Evolutionary conservation across 2,329 filamentous ascomycete species (phyloP).

Genomic region (Trichophyton simii): DNA sequence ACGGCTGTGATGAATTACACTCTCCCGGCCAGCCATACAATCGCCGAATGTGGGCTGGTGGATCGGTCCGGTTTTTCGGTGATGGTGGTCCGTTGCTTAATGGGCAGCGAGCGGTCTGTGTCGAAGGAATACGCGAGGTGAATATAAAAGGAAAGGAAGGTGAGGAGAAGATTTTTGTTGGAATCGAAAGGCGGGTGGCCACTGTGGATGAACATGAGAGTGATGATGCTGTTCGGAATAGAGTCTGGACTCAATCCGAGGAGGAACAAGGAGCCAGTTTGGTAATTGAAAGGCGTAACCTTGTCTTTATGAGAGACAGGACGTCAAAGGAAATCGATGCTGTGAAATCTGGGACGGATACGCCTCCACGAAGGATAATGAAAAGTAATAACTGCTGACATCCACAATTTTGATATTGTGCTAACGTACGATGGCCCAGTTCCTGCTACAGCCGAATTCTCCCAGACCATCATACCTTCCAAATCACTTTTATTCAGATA

Average conservation of each 20-base stretch:
- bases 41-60: slow-evolving; percentile 81
- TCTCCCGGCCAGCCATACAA: slow-evolving; percentile 59
- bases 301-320: slow-evolving; percentile 51
- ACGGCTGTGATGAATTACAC: slow-evolving; percentile 75
- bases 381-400: slow-evolving; percentile 23
- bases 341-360: slow-evolving; percentile 17
- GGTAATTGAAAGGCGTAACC: slow-evolving; percentile 46
- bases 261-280: slow-evolving; percentile 32
- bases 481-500: slow-evolving; percentile 72
- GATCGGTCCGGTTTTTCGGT: slow-evolving; percentile 47
- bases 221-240: slow-evolving; percentile 24
- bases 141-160: slow-evolving; percentile 39
- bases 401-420: neutral
- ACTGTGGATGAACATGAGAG: slow-evolving; percentile 27
- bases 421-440: slow-evolving; percentile 24
- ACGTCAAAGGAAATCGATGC: slow-evolving; percentile 24
- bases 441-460: slow-evolving; percentile 41
- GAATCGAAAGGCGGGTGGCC: slow-evolving; percentile 43
- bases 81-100: slow-evolving; percentile 21
- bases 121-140: slow-evolving; percentile 38
- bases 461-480: slow-evolving; percentile 52
- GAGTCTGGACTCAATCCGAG: slow-evolving; percentile 34
- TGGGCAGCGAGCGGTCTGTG: slow-evolving; percentile 30
- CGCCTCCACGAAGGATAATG: slow-evolving; percentile 18
- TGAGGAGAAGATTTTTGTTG: slow-evolving; percentile 49